Conservation (phyloP, 2,329 filamentous ascomycete genomes). For the Xylariaceae sp. region DNA sequence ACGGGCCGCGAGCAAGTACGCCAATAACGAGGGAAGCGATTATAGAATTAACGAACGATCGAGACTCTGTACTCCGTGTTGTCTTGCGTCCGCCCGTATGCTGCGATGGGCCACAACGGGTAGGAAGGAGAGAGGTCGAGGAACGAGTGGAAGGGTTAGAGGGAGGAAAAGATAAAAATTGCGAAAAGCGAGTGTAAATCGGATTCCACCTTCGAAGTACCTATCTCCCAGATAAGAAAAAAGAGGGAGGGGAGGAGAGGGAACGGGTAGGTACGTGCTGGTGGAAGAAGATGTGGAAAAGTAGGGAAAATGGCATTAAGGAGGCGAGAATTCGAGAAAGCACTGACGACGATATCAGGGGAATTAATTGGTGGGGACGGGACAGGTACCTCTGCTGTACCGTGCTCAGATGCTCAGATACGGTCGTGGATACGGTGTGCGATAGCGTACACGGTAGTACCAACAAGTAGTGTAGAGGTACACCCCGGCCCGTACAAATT, state of each 20-base stretch:
- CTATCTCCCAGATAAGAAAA: slow-evolving; percentile 16
- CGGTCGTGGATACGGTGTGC: not conserved
- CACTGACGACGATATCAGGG: slow-evolving; percentile 17
- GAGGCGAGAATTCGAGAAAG: slow-evolving; percentile 20
- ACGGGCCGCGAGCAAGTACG: slow-evolving; percentile 6
- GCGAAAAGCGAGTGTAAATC: slow-evolving; percentile 29
- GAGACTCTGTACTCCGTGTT: slow-evolving; percentile 20
- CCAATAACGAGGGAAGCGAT: slow-evolving; percentile 11
- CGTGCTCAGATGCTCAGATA: not conserved
- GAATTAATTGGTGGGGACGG: not conserved
- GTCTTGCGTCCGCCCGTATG: slow-evolving; percentile 17
- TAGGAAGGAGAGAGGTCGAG: slow-evolving; percentile 12
- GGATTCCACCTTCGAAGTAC: slow-evolving; percentile 23
- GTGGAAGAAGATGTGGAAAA: slow-evolving; percentile 25
- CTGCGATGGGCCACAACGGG: slow-evolving; percentile 17
- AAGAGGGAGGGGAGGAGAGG: slow-evolving; percentile 22
- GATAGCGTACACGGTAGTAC: not conserved
- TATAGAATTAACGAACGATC: slow-evolving; percentile 24
- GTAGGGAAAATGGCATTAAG: slow-evolving; percentile 31
- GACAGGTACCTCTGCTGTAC: not conserved
- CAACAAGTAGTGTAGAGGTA: not conserved
- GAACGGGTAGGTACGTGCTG: slow-evolving; percentile 11
- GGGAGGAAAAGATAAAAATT: slow-evolving; percentile 19
- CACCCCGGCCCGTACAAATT: not conserved
- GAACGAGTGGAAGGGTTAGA: slow-evolving; percentile 14